Evolutionary conservation across 805 yeast species (phyloP).

Genomic region (Martiniozyma abietophila): DNA sequence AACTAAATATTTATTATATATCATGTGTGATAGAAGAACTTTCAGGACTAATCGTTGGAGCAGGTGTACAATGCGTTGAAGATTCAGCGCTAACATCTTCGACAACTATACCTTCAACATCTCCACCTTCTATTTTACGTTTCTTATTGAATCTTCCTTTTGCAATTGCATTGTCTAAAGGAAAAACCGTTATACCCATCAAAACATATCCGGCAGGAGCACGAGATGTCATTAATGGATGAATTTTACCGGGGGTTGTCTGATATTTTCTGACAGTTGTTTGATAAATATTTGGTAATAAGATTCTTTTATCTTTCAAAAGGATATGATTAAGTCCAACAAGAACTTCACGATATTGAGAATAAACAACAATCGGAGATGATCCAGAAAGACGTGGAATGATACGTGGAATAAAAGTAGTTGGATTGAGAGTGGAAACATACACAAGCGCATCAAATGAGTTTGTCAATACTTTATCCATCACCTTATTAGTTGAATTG

Average conservation of each 20-base stretch:
- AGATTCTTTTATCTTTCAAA: slow-evolving; percentile 53
- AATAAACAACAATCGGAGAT: slow-evolving; percentile 75
- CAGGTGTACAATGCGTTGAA: slow-evolving; percentile 5
- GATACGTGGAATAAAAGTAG: slow-evolving; percentile 52
- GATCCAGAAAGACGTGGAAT: slow-evolving; percentile 71
- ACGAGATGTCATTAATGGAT: slow-evolving; percentile 89
- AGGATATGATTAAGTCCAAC: slow-evolving; percentile 67
- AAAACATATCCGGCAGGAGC: slow-evolving; percentile 88
- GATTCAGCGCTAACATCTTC: slow-evolving; percentile 6
- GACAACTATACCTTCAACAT: slow-evolving; percentile 9
- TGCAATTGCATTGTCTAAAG: slow-evolving; percentile 53
- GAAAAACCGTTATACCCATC: slow-evolving; percentile 71
- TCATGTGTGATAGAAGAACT: too few relatives aligned
- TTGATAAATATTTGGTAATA: slow-evolving; percentile 79
- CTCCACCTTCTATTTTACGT: slow-evolving; percentile 22
- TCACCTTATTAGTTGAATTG: slow-evolving; percentile 36
- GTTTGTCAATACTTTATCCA: slow-evolving; percentile 40
- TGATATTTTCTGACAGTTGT: slow-evolving; percentile 81
- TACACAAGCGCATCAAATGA: slow-evolving; percentile 69
- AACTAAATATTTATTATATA: too few relatives aligned
- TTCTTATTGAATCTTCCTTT: slow-evolving; percentile 56
- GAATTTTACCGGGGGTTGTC: slow-evolving; percentile 88
- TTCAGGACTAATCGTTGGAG: too few relatives aligned
- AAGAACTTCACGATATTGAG: slow-evolving; percentile 71
- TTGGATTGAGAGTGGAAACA: slow-evolving; percentile 63